Percentiles rank a stretch among this genome's conserved stretches.
Evolutionary conservation across 306 rosid genomes (phyloP).

Genomic region (Cucurbita pepo): DNA sequence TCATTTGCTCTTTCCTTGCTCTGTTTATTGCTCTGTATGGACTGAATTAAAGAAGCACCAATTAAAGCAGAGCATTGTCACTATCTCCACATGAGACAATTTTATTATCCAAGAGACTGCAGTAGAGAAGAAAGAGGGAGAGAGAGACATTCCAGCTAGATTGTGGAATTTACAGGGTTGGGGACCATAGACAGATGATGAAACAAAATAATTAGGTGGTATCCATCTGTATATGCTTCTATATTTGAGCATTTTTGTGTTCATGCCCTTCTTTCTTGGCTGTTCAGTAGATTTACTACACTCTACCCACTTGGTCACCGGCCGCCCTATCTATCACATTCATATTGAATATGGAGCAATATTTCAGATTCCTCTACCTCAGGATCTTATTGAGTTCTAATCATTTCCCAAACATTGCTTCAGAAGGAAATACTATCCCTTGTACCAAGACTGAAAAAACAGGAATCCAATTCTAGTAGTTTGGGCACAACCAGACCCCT

Average conservation of each 20-base stretch:
- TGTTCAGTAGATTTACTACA: conserved; percentile 24
- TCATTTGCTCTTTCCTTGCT: not conserved
- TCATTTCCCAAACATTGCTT: not conserved
- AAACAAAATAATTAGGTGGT: conserved; percentile 28
- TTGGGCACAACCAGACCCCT: not conserved
- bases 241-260: conserved; percentile 33
- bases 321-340: conserved; percentile 12
- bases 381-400: not conserved
- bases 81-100: conserved; percentile 5
- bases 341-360: conserved; percentile 15
- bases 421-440: conserved; percentile 1
- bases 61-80: conserved; percentile 7
- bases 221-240: conserved; percentile 25
- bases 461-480: conserved; percentile 7
- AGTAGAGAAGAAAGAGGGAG: not conserved
- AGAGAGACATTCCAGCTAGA: conserved; percentile 31
- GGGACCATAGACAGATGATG: conserved; percentile 42
- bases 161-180: conserved; percentile 34
- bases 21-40: not conserved
- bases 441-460: not conserved
- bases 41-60: conserved; percentile 7
- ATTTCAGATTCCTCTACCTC: conserved; percentile 17
- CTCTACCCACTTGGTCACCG: conserved; percentile 24
- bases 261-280: conserved; percentile 25
- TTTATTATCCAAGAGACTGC: not conserved